phyloP scores from a whole-genome alignment of 768 basidiomycete species.

The Pholiota microspora region DNA sequence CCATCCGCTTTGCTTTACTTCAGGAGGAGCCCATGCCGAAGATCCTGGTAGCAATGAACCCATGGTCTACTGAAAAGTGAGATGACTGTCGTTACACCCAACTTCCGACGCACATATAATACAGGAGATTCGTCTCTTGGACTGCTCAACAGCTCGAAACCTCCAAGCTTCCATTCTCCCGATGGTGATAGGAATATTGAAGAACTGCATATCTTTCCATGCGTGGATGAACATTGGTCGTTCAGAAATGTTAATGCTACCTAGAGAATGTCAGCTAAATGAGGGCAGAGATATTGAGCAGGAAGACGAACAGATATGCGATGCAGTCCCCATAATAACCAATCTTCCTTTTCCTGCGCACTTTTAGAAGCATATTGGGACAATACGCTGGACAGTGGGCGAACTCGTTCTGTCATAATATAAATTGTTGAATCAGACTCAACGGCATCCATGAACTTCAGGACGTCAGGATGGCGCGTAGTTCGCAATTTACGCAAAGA shows the following conservation, averaged over 20 bases:
- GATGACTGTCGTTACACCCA: neutral
- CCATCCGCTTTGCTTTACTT: constrained; percentile 89
- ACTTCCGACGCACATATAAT: constrained; percentile 63
- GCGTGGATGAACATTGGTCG: constrained; percentile 75
- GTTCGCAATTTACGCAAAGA: constrained; percentile 87
- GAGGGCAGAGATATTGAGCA: neutral
- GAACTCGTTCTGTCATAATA: constrained; percentile 93
- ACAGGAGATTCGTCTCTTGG: constrained; percentile 76
- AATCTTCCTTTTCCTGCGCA: constrained; percentile 74
- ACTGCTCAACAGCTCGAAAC: constrained; percentile 88
- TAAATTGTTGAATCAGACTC: constrained; percentile 87
- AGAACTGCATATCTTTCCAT: constrained; percentile 72
- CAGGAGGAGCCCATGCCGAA: constrained; percentile 67
- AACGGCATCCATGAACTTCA: constrained; percentile 92
- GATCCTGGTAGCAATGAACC: constrained; percentile 65
- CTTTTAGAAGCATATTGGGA: constrained; percentile 61
- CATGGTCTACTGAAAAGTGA: constrained; percentile 47
- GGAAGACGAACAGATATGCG: constrained; percentile 70
- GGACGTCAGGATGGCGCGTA: constrained; percentile 91
- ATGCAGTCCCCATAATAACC: constrained; percentile 92
- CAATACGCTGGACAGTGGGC: constrained; percentile 65
- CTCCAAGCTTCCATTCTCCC: constrained; percentile 96
- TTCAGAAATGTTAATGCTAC: constrained; percentile 91
- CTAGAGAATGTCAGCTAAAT: constrained; percentile 33
- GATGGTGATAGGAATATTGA: constrained; percentile 90